Evolutionary conservation across 75 land plant genomes (phyloP), one percentile per base, ranked within the genome.

Genomic region (Cryptomeria japonica): DNA sequence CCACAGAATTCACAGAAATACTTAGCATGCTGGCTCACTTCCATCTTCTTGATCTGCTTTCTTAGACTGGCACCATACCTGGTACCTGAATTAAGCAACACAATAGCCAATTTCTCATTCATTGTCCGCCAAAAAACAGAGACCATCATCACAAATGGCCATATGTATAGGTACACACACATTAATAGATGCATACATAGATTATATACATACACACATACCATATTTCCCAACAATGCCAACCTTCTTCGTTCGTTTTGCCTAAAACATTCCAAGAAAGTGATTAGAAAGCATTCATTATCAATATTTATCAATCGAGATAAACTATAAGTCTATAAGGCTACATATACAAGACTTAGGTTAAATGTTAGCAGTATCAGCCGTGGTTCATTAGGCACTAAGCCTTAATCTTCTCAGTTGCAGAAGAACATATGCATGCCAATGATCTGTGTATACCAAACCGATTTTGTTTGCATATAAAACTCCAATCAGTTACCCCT

Each of bases 51-150:
- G 49, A 95, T 95, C 91, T 95, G 96, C 90, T 95, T 95, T 32
- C 96, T 87, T 89, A 95, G 82, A 93, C 97, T 96, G 88, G 97
- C 96, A 91, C 97, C 97, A 93, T 96, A 96, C n/a, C 97, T 90
- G 51, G 97, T 96, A 44, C 97, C 97, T 96, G 89, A 87, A 75
- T 64, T 75, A 75, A 75, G 38, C 77, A 51, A 51, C 55, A 51
- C 55, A 51, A 51, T 13, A 28, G 70, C n/a, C 70, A 8, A 28
- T 31, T 64, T 64, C 28, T 64, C 70, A 38, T 25, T 31, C n/a
- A 53, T 75, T 32, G 16, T 82, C 76, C 13, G 5, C n/a, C 84
- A 7, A 31, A 86, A 32, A 28, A 51, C 46, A 64, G 1, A 28
- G 37, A 85, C 51, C 34, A 32, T 34, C 39, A 22, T 11, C 39